Evolutionary conservation across 2,329 filamentous ascomycete genomes (phyloP), one percentile per base, ranked within the genome.

Genomic region (Hypoxylon sp.): DNA sequence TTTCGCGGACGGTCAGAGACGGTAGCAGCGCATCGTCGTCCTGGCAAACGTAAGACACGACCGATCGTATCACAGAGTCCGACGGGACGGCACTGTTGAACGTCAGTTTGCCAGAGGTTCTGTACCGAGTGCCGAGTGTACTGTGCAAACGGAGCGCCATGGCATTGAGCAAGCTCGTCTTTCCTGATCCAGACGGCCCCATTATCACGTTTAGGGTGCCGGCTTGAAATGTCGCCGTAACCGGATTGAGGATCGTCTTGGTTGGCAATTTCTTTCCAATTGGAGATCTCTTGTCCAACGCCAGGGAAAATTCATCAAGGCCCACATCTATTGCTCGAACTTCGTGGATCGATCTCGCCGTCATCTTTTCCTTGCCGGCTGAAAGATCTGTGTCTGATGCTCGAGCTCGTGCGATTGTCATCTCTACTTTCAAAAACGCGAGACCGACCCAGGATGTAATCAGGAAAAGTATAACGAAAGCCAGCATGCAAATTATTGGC

Each of bases 141-240:
- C 87, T 87, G 24, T 87, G 85, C 3, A 93, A 78, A 14, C 91
- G 83, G 2, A 88, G 80, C 0, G 91, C 90, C 85, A 94, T 91
- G 1, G 89, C 84, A 72, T 92, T 93, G 9, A 93, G 81, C 0
- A 93, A 80, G 0, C 89, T 91, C 0, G 91, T 93, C 76, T 94
- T 94, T 0, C 91, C 91, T 46, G 87, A 90, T 0, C 91, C 91
- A 0, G 90, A 93, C 0, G 91, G 91, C 0, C 91, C 91, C 91
- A 93, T 93, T 68, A 94, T 91, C 22, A 93, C 84, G 67, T 93
- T 93, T 12, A 94, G 74, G 12, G 85, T 81, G 0, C 91, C 90
- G 0, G 91, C 85, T 48, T 87, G 83, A 69, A 94, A 93, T 0
- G 85, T 87, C 0, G 90, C 81, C 1, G 84, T 88, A 11, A 93